Evolutionary conservation across 257 asterid species (phyloP).

Genomic region (Solanum lycopersicoides): DNA sequence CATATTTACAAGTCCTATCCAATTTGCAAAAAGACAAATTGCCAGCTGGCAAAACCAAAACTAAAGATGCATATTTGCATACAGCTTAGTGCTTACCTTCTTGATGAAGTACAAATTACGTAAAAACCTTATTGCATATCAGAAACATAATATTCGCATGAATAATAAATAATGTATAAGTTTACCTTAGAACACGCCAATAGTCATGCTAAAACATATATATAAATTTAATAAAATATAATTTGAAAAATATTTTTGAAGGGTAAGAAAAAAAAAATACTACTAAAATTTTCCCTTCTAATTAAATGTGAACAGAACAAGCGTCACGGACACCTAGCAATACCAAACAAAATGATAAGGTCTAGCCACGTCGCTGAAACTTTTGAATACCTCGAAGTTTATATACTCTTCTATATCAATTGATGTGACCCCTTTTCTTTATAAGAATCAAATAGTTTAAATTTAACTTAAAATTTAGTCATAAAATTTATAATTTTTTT

Average conservation of each 20-base stretch:
- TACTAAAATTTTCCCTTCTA: neutral
- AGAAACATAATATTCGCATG: neutral
- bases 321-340: neutral
- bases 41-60: neutral
- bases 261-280: neutral
- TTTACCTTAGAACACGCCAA: too few relatives aligned
- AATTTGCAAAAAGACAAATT: neutral
- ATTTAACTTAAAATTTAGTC: too few relatives aligned
- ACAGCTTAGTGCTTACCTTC: neutral
- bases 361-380: neutral
- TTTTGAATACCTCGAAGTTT: neutral
- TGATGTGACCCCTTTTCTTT: too few relatives aligned
- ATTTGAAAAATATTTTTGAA: too few relatives aligned
- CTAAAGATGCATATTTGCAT: neutral
- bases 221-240: too few relatives aligned
- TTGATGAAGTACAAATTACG: neutral
- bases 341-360: neutral
- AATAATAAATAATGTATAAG: too few relatives aligned
- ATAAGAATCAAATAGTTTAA: too few relatives aligned
- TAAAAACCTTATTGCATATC: neutral
- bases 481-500: too few relatives aligned
- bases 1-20: neutral
- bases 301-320: neutral
- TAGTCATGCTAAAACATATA: too few relatives aligned
- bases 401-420: neutral